Evolutionary conservation across 768 basidiomycete species (phyloP).

Genomic region (Steccherinum ochraceum): DNA sequence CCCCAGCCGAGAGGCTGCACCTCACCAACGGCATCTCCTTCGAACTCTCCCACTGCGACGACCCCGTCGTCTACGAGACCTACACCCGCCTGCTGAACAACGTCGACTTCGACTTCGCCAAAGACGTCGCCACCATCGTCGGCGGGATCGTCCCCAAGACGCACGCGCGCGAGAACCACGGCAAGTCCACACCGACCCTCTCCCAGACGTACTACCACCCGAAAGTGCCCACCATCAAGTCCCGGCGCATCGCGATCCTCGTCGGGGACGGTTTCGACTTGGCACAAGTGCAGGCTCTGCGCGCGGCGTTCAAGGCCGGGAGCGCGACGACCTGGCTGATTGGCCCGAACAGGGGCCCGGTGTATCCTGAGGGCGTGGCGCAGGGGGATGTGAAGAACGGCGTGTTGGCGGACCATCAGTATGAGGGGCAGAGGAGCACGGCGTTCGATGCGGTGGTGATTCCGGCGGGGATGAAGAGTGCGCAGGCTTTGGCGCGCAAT

Average conservation of each 20-base stretch:
- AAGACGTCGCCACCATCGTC: conserved; percentile 58
- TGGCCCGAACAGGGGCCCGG: conserved; percentile 57
- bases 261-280: conserved; percentile 70
- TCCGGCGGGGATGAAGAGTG: conserved; percentile 60
- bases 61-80: conserved; percentile 59
- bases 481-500: conserved; percentile 46
- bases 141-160: conserved; percentile 51
- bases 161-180: conserved; percentile 49
- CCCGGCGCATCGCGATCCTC: conserved; percentile 71
- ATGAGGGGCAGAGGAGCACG: conserved; percentile 75
- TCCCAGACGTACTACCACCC: conserved; percentile 55
- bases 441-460: conserved; percentile 80
- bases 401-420: conserved; percentile 59
- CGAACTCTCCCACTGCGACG: conserved; percentile 81
- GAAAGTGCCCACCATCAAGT: conserved; percentile 50
- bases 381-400: conserved; percentile 19
- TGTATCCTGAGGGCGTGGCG: conserved; percentile 28
- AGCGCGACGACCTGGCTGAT: conserved; percentile 60
- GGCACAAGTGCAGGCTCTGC: conserved; percentile 51
- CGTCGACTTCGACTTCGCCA: conserved; percentile 70
- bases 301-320: conserved; percentile 42
- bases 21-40: conserved; percentile 67
- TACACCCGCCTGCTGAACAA: conserved; percentile 66
- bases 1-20: conserved; percentile 63
- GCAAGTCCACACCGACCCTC: conserved; percentile 45